Base-by-base conservation (phyloP, 2,329 filamentous ascomycete species). In the Venturia asperata region DNA sequence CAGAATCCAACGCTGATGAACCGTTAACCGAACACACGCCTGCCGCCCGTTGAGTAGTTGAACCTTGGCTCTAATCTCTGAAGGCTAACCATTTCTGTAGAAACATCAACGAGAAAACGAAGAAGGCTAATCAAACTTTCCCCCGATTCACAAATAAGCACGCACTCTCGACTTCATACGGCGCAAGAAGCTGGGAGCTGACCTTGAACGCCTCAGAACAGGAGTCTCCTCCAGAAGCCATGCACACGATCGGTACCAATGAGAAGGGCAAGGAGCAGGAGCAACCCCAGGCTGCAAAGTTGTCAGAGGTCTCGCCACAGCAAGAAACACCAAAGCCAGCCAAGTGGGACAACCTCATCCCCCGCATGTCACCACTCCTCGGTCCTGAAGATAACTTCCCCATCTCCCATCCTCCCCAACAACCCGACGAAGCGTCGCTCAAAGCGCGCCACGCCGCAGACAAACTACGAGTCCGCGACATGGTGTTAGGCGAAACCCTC, bases 351-450 rank as follows among this genome's bases (percentile, higher is more conserved):
- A 15, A 27, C 21, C 47, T 52, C 21, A 27, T 52, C 11, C 47
- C 47, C 27, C 47, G 47, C 21, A 24, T 52, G 21, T 52, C 47
- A 52, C 47, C 47, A 27, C 24, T 52, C 47, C 47, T 52, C 47
- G 47, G 47, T 15, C 24, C 47, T 5, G 10, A 52, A 52, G 21
- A 52, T 9, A 13, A 15, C 21, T 5, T 5, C 2, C 47, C n/a
- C 47, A 21, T 10, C 47, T 10, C 4, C 10, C 21, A 24, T 15
- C n/a, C 21, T 21, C 11, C 24, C 11, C 21, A 21, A 15, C 9
- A 4, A 7, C 47, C 13, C 47, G 21, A 52, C 13, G 21, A 27
- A 52, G 21, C 47, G 21, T 15, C 47, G 15, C 21, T 27, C n/a
- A 52, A 21, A 15, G 11, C 11, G 10, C 47, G 21, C 21, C 21